Base-by-base conservation (phyloP, 2,329 filamentous ascomycete genomes). In the Periconia sp. region DNA sequence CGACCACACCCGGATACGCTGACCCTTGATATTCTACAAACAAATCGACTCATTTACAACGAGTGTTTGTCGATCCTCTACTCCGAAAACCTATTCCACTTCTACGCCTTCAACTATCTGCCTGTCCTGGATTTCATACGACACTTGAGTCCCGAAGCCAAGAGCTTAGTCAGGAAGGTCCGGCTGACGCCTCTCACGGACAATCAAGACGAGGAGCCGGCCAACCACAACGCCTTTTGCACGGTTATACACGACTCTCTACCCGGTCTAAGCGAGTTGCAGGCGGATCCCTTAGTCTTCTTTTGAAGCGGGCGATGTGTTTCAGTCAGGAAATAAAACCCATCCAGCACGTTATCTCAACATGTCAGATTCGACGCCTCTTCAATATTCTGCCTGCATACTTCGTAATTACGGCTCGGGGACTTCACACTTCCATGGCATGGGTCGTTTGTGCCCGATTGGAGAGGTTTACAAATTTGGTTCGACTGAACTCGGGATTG, bases 71-170 rank as follows among this genome's bases (percentile, higher is more conserved):
- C 68, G 20, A 65, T 75, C 35, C 57, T 75, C 47, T 74, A 74
- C 52, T 73, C 70, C 13, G 72, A 75, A 53, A 74, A 74, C 40
- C 57, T 69, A 13, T 74, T 75, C 49, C 70, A 74, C 53, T 75
- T 75, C 54, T 68, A 74, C 58, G 69, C 65, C 14, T 72, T 73
- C 61, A 73, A 71, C 51, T 75, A 74, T 60, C 55, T 72, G 41
- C 72, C 72, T 45, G 71, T 74, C 30, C 53, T 75, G 52, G 72
- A 74, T 47, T 75, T 74, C 54, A 71, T 75, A 57, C 64, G 72
- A 41, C 66, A 71, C 49, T 55, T 75, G 37, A 72, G 70, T 47
- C 71, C 71, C 19, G 70, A 74, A 45, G 71, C 72, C 15, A 72
- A 72, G 57, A 69, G 61, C 42, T 57, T 71, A 55, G 67, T 75